Percentiles rank a stretch among this genome's conserved stretches.
These are phyloP conservation scores for Wilcoxina mikolae DNA, from an alignment of 495 filamentous ascomycete genomes.

Conservation along the genomic window DNA sequence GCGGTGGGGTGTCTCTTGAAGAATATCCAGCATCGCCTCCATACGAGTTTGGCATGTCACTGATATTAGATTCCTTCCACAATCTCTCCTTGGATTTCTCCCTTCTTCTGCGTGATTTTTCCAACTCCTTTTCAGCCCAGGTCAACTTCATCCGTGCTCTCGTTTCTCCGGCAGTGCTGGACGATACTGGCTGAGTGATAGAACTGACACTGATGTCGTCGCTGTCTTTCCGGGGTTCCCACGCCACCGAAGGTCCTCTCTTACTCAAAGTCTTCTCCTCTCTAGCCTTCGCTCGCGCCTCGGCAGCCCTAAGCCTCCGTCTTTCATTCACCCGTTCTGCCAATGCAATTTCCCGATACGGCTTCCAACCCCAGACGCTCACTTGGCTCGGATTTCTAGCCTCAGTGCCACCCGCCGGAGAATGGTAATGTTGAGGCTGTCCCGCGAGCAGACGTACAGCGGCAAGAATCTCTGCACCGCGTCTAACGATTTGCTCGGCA, in stretches of 20 bases:
- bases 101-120: background rate
- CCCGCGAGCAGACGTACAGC: slow-evolving; percentile 8
- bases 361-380: slow-evolving; percentile 13
- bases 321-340: slow-evolving; percentile 18
- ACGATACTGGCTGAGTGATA: background rate
- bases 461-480: slow-evolving; percentile 13
- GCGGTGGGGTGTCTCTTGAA: too few species aligned
- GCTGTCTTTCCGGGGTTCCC: background rate
- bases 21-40: background rate
- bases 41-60: background rate
- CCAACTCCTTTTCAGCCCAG: slow-evolving; percentile 1
- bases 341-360: slow-evolving; percentile 19
- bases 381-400: slow-evolving; percentile 17
- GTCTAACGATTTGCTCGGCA: slow-evolving; percentile 13
- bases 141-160: background rate
- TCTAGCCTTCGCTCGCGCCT: background rate
- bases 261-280: slow-evolving; percentile 2
- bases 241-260: background rate
- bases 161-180: background rate
- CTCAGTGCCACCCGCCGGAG: slow-evolving; percentile 9
- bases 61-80: background rate
- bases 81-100: background rate
- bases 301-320: slow-evolving; percentile 11
- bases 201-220: background rate
- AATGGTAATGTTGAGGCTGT: background rate